Evolutionary conservation across 192 early-diverging fungal species (phyloP).

Genomic region (Coemansia umbellata): DNA sequence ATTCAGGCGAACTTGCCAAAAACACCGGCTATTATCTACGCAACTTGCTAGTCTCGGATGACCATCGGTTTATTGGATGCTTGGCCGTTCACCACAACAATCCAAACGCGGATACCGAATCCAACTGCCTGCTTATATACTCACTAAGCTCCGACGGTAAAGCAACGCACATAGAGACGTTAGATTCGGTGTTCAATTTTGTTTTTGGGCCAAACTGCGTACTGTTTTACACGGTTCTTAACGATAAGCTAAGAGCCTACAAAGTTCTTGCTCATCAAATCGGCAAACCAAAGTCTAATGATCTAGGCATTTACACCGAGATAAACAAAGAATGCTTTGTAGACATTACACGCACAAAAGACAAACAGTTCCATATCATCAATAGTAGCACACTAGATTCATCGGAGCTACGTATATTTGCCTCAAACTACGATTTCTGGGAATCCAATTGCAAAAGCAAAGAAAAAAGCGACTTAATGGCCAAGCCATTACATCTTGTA

Average conservation of each 20-base stretch:
- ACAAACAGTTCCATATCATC: conserved; percentile 62
- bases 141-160: conserved; percentile 4
- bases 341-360: conserved; percentile 72
- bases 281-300: conserved; percentile 10
- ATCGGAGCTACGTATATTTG: conserved; percentile 61
- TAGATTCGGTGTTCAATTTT: conserved; percentile 59
- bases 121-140: conserved; percentile 28
- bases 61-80: conserved; percentile 26
- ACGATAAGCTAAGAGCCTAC: conserved; percentile 64
- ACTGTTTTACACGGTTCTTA: conserved; percentile 67
- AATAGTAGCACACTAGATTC: conserved; percentile 69
- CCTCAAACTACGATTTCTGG: conserved; percentile 22
- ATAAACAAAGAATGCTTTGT: conserved; percentile 64
- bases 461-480: too few relatives aligned
- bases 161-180: conserved; percentile 28
- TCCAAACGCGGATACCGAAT: conserved; percentile 13
- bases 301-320: conserved; percentile 58
- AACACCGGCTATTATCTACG: conserved; percentile 15
- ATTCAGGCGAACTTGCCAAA: conserved; percentile 9
- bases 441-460: too few relatives aligned
- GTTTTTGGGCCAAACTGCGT: conserved; percentile 56
- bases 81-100: conserved; percentile 8
- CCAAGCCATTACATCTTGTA: conserved; percentile 42
- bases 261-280: conserved; percentile 44
- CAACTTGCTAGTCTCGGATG: conserved; percentile 41